Percentiles rank a stretch among this genome's conserved stretches.
These are phyloP conservation scores for Fusarium stilboides DNA, from an alignment of 2,329 filamentous ascomycete genomes.

Conservation along the genomic window DNA sequence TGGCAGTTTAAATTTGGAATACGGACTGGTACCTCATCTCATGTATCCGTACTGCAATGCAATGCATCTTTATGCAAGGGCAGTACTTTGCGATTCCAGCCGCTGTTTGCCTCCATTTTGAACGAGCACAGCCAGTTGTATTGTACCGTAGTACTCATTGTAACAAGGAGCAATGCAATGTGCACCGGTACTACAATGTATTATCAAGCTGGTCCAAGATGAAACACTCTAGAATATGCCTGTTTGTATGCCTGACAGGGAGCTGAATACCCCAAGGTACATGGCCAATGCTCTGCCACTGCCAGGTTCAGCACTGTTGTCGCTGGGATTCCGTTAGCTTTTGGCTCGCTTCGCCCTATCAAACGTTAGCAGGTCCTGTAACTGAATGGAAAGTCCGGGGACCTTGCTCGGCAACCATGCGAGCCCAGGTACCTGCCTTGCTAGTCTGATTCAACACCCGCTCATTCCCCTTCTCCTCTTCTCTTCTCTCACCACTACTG, in stretches of 20 bases:
- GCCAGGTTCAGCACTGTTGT: conserved; percentile 30
- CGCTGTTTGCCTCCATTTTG: conserved; percentile 1
- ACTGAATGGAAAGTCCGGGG: conserved; percentile 36
- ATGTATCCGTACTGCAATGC: not conserved
- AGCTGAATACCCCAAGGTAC: conserved; percentile 31
- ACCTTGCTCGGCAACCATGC: conserved; percentile 22
- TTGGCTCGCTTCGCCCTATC: conserved; percentile 42
- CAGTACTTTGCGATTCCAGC: conserved; percentile 6
- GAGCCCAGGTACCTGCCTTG: conserved; percentile 11
- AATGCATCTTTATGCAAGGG: conserved; percentile 16
- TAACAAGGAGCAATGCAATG: conserved; percentile 12
- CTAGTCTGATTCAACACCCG: conserved; percentile 14
- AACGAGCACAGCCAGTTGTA: conserved; percentile 11
- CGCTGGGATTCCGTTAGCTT: conserved; percentile 24
- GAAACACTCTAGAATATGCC: conserved; percentile 23
- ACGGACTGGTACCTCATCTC: conserved; percentile 8
- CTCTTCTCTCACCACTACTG: conserved; percentile 38
- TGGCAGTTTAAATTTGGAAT: conserved; percentile 39
- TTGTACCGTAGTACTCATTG: conserved; percentile 14
- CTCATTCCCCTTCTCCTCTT: conserved; percentile 33
- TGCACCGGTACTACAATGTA: conserved; percentile 18
- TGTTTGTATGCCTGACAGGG: not conserved
- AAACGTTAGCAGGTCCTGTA: conserved; percentile 28
- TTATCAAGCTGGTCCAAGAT: conserved; percentile 12
- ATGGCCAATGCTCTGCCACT: conserved; percentile 18